These are phyloP conservation scores for Macrocybe sp. DNA, from an alignment of 1,284 basidiomycete genomes.

Conservation along the genomic window DNA sequence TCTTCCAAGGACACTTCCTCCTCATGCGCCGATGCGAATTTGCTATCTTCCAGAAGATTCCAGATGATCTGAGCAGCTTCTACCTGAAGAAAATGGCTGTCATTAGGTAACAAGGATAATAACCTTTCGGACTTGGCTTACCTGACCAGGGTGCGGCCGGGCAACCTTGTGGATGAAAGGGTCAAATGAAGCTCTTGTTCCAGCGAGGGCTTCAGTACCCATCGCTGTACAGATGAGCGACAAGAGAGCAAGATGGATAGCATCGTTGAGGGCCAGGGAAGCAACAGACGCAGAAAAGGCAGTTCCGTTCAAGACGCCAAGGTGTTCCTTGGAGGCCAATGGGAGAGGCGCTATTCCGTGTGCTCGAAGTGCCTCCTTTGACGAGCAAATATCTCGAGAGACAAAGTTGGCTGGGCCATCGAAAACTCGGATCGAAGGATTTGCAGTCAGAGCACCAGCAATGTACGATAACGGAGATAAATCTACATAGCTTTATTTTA, in stretches of 20 bases:
- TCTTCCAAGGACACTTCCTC: constrained; percentile 52
- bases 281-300: constrained; percentile 73
- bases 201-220: constrained; percentile 77
- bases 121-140: constrained; percentile 17
- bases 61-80: constrained; percentile 69
- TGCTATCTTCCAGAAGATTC: constrained; percentile 67
- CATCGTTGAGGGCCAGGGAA: constrained; percentile 65
- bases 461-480: constrained; percentile 81
- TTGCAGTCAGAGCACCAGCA: constrained; percentile 73
- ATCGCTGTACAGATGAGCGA: constrained; percentile 79
- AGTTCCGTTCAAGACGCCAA: constrained; percentile 79
- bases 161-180: constrained; percentile 77
- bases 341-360: constrained; percentile 65
- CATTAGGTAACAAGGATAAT: neutral
- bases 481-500: constrained; percentile 38
- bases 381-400: constrained; percentile 52
- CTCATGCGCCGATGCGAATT: constrained; percentile 61
- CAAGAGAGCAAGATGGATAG: constrained; percentile 67
- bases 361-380: constrained; percentile 60
- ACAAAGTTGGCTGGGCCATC: constrained; percentile 50
- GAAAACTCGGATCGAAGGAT: constrained; percentile 75
- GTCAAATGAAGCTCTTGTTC: constrained; percentile 69
- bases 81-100: constrained; percentile 31
- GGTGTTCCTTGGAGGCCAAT: constrained; percentile 76
- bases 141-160: constrained; percentile 86